These are phyloP conservation scores for Stagonosporopsis vannaccii DNA, from an alignment of 2,329 filamentous ascomycete genomes.

Conservation along the genomic window DNA sequence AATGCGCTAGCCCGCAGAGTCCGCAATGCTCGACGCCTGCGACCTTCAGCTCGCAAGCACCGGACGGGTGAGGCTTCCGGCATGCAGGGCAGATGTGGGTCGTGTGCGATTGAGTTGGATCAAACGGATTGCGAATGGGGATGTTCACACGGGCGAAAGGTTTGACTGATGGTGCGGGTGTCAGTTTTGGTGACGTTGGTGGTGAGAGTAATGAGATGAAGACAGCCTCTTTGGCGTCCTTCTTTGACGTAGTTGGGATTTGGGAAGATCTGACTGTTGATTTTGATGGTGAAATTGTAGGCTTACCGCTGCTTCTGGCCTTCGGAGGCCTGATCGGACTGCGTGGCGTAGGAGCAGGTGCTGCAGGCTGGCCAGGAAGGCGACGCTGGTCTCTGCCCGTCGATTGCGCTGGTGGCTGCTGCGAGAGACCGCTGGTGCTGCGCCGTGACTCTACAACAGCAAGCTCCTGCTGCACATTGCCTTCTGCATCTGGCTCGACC, in stretches of 20 bases:
- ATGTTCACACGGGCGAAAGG: constrained; percentile 42
- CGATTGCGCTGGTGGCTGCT: constrained; percentile 1
- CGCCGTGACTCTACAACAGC: not conserved
- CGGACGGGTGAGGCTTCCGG: constrained; percentile 59
- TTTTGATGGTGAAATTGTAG: not conserved
- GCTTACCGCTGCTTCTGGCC: constrained; percentile 12
- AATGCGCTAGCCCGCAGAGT: constrained; percentile 69
- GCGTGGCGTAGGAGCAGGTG: not conserved
- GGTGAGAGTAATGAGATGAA: constrained; percentile 10
- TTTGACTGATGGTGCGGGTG: constrained; percentile 33
- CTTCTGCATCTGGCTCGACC: constrained; percentile 8
- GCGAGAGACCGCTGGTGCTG: not conserved
- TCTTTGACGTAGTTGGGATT: not conserved
- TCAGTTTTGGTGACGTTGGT: constrained; percentile 22
- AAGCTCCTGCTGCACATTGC: constrained; percentile 11
- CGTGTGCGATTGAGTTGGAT: constrained; percentile 27
- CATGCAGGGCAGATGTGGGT: constrained; percentile 61
- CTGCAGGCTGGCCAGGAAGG: not conserved
- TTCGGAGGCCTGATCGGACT: constrained; percentile 2
- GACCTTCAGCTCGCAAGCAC: constrained; percentile 67
- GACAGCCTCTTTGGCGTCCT: constrained; percentile 5
- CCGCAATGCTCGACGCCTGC: constrained; percentile 68
- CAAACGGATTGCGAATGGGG: constrained; percentile 37
- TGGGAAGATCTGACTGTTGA: not conserved
- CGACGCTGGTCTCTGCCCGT: not conserved